These are phyloP conservation scores for Neonectria ditissima DNA, from an alignment of 2,329 filamentous ascomycete genomes.

Conservation along the genomic window DNA sequence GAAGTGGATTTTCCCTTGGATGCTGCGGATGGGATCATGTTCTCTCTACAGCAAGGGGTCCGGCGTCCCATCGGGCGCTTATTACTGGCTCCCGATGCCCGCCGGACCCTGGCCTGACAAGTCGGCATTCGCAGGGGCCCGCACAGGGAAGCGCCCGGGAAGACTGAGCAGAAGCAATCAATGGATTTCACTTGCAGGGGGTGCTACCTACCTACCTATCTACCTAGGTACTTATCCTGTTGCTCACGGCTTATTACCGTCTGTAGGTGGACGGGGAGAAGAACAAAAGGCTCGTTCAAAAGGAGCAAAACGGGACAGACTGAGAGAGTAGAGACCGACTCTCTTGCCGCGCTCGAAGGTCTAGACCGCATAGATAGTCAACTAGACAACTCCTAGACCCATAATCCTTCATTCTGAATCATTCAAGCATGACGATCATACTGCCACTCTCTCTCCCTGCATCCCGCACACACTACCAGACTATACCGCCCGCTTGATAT, in stretches of 20 bases:
- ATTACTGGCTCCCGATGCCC: slow-evolving; percentile 16
- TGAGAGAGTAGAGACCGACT: too few species aligned
- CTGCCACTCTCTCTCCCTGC: too few species aligned
- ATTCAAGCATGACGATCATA: background rate
- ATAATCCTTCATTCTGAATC: background rate
- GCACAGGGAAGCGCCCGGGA: slow-evolving; percentile 4
- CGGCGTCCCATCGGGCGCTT: background rate
- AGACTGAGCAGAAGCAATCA: slow-evolving; percentile 29
- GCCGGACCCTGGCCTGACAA: slow-evolving; percentile 21
- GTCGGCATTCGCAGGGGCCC: slow-evolving; percentile 15
- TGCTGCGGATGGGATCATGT: background rate
- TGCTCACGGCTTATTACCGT: too few species aligned
- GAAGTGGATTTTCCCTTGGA: background rate
- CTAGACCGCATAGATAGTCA: too few species aligned
- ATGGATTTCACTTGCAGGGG: slow-evolving; percentile 27
- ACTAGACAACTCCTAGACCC: too few species aligned
- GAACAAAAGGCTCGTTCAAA: too few species aligned
- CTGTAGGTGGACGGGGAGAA: background rate
- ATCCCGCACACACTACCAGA: too few species aligned
- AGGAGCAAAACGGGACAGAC: too few species aligned
- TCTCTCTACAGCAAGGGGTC: background rate
- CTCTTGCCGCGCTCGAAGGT: too few species aligned
- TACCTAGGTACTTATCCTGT: too few species aligned
- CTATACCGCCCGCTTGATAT: slow-evolving; percentile 17
- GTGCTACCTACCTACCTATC: too few species aligned